phyloP scores from a whole-genome alignment of 768 basidiomycete species.

The Boletus fagicola region DNA sequence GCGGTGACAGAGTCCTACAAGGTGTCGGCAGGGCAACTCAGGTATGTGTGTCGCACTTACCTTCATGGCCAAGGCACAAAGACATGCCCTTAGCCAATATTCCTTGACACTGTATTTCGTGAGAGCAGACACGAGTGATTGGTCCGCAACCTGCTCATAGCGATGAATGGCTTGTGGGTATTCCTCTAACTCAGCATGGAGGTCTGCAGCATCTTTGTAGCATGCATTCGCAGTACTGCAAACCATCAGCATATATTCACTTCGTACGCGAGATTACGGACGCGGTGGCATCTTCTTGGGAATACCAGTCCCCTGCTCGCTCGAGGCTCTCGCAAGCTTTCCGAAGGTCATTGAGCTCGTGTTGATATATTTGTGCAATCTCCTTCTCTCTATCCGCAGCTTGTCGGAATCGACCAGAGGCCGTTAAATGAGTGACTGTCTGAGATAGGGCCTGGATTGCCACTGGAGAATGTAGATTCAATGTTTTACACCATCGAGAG shows the following conservation, averaged over 20 bases:
- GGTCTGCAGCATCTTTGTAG: constrained; percentile 94
- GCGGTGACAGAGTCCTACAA: constrained; percentile 81
- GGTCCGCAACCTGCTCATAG: constrained; percentile 88
- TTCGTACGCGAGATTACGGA: constrained; percentile 41
- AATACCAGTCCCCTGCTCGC: constrained; percentile 94
- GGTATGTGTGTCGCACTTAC: constrained; percentile 46
- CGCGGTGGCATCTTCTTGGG: constrained; percentile 96
- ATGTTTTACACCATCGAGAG: not conserved
- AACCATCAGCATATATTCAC: constrained; percentile 3
- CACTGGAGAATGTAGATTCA: constrained; percentile 47
- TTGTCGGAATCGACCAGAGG: constrained; percentile 89
- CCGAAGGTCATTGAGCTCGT: constrained; percentile 72
- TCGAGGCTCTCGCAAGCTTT: constrained; percentile 91
- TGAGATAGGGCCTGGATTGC: constrained; percentile 85
- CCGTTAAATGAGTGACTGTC: constrained; percentile 79
- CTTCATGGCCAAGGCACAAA: constrained; percentile 86
- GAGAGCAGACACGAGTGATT: constrained; percentile 73
- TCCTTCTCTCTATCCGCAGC: constrained; percentile 98
- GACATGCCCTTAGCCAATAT: constrained; percentile 84
- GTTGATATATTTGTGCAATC: constrained; percentile 91
- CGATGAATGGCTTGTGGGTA: constrained; percentile 81
- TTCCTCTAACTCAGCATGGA: constrained; percentile 86
- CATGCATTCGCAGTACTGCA: constrained; percentile 90
- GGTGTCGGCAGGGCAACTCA: constrained; percentile 10
- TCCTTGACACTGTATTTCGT: constrained; percentile 99